Evolutionary conservation across 129 eudicot species (phyloP).

Genomic region (Cynara cardunculus): DNA sequence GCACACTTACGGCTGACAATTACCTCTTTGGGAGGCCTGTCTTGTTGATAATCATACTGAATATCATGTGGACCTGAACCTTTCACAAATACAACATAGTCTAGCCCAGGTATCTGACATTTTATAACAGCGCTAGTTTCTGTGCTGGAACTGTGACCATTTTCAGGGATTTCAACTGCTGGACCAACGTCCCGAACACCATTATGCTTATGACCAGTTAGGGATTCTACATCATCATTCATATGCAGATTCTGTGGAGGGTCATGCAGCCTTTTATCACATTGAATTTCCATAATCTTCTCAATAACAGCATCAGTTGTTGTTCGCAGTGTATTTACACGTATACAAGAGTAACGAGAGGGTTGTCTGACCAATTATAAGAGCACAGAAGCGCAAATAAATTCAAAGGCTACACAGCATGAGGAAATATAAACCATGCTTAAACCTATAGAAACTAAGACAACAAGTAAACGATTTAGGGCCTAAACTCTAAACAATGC

Average conservation of each 20-base stretch:
- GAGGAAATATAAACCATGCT: not conserved
- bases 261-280: slow-evolving; percentile 23
- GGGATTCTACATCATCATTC: slow-evolving; percentile 5
- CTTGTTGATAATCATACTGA: slow-evolving; percentile 47
- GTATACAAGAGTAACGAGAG: slow-evolving; percentile 90
- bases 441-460: not conserved
- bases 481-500: not conserved
- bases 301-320: slow-evolving; percentile 67
- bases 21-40: slow-evolving; percentile 70
- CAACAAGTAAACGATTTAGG: not conserved
- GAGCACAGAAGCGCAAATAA: slow-evolving; percentile 10
- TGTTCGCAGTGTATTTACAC: slow-evolving; percentile 75
- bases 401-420: not conserved
- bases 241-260: slow-evolving; percentile 4
- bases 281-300: slow-evolving; percentile 55
- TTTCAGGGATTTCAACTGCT: slow-evolving; percentile 20
- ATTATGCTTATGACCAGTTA: slow-evolving; percentile 1
- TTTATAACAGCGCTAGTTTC: slow-evolving; percentile 41
- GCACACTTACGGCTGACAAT: slow-evolving; percentile 98
- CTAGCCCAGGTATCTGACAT: slow-evolving; percentile 81
- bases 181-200: not conserved
- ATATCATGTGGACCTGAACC: slow-evolving; percentile 93
- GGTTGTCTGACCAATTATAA: slow-evolving; percentile 61
- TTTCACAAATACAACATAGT: slow-evolving; percentile 73
- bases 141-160: slow-evolving; percentile 2